Evolutionary conservation across 352 stramenopile genomes (phyloP), one percentile per base, ranked within the genome.

Genomic region (Thalassiosira sp.): DNA sequence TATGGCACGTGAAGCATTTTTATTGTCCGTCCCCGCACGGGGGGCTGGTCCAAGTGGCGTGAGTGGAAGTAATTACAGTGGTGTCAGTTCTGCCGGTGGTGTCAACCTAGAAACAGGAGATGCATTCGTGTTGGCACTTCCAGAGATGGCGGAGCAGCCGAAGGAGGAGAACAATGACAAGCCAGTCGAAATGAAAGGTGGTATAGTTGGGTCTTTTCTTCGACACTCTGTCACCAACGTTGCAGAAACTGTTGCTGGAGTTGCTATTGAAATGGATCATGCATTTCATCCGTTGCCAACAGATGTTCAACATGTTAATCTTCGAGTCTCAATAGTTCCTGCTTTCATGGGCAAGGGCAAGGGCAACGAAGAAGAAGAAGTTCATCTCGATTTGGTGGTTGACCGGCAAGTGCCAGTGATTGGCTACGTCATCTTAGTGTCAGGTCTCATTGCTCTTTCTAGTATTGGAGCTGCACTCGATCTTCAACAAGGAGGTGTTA

Each of bases 301-400:
- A 15, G 71, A 79, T 65, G 71, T 79, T 27, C 15, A 31, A n/a
- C 33, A 70, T 56, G 65, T 79, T 10, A 56, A 79, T 33, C 52
- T 79, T 3, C 56, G 59, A 25, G 71, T 70, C 2, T 70, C 66
- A 10, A 69, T 37, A 15, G 16, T 69, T 33, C 37, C 66, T 22
- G 62, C 56, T 10, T 6, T 1, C 11, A 37, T 28, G 13, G n/a
- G n/a, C n/a, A 40, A 51, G 25, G 35, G 20, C 8, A 8, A 25
- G 5, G 43, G 40, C 35, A 25, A 22, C 13, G 48, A 64, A 24
- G 33, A 60, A 20, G 7, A 60, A 58, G 61, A 70, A 58, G 18
- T 82, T 25, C 77, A 82, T 58, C 56, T 85, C 3, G 72, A 85
- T 66, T 11, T 85, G 8, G 66, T 85, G 8, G 56, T 85, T 8